Conservation (phyloP, 2,329 filamentous ascomycete species). For the Arthrobotrys conoides region DNA sequence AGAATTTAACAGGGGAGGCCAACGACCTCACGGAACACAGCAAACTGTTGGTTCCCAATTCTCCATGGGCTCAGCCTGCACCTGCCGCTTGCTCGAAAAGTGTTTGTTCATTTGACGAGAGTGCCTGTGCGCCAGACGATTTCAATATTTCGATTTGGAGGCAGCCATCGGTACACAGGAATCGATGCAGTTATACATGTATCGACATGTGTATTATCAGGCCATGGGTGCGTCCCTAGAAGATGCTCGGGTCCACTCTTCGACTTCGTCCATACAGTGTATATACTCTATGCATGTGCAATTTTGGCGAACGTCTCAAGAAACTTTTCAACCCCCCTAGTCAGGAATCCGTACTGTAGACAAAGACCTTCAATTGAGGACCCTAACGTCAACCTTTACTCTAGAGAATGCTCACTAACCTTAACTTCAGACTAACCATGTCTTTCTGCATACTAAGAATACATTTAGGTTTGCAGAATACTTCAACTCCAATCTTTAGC, state of each 20-base stretch:
- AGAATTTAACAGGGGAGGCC: constrained; percentile 8
- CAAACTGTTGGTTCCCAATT: constrained; percentile 6
- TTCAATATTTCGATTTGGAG: constrained; percentile 10
- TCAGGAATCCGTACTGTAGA: too few species aligned
- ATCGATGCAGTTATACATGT: background rate
- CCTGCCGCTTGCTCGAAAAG: constrained; percentile 16
- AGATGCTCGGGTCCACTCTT: background rate
- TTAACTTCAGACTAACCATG: background rate
- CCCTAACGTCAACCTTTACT: too few species aligned
- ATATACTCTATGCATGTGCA: too few species aligned
- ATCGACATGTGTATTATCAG: background rate
- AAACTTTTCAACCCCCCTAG: too few species aligned
- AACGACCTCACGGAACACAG: constrained; percentile 33
- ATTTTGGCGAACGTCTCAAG: too few species aligned
- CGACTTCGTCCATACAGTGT: too few species aligned
- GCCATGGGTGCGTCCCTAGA: background rate
- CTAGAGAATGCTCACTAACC: too few species aligned
- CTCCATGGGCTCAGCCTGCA: constrained; percentile 5
- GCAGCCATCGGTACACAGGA: constrained; percentile 9
- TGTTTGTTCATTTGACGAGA: constrained; percentile 15
- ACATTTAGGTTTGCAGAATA: too few species aligned
- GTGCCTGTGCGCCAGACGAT: constrained; percentile 19
- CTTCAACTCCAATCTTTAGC: background rate
- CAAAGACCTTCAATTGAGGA: too few species aligned
- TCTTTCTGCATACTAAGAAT: constrained; percentile 1